phyloP scores from a whole-genome alignment of 192 early-diverging fungal species.

The Coemansia sp. region DNA sequence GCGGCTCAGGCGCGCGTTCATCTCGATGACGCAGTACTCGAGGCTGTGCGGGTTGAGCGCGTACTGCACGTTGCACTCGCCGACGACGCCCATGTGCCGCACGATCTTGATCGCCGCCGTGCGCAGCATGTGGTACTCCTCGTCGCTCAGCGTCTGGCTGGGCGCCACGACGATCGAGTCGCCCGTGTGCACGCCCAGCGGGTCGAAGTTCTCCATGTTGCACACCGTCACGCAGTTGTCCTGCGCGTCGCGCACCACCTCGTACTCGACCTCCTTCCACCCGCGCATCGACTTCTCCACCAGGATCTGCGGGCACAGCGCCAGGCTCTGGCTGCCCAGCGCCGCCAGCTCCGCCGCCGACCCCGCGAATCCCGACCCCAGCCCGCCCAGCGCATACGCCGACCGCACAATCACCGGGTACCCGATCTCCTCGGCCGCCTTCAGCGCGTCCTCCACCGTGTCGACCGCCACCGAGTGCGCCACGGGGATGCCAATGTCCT shows the following conservation, averaged over 20 bases:
- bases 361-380: conserved; percentile 95
- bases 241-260: conserved; percentile 94
- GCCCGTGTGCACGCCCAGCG: conserved; percentile 96
- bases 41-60: conserved; percentile 86
- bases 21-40: conserved; percentile 96
- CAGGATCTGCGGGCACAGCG: conserved; percentile 89
- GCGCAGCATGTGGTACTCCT: conserved; percentile 96
- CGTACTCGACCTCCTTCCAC: conserved; percentile 99
- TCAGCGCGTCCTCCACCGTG: conserved; percentile 85
- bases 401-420: conserved; percentile 96
- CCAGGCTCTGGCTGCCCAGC: conserved; percentile 84
- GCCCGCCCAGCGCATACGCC: conserved; percentile 92
- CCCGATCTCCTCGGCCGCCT: conserved; percentile 80
- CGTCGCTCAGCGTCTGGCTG: conserved; percentile 93
- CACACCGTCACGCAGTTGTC: conserved; percentile 99
- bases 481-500: conserved; percentile 78
- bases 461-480: conserved; percentile 88
- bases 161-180: conserved; percentile 99
- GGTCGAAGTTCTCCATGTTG: conserved; percentile 99
- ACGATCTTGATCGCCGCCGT: conserved; percentile 95
- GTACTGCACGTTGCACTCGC: conserved; percentile 99
- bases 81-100: conserved; percentile 94
- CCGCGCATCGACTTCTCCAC: conserved; percentile 97
- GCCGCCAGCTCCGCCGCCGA: conserved; percentile 72
- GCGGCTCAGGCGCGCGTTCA: conserved; percentile 95